Conservation (phyloP, 2,329 filamentous ascomycete species). For the Alternaria ethzedia region DNA sequence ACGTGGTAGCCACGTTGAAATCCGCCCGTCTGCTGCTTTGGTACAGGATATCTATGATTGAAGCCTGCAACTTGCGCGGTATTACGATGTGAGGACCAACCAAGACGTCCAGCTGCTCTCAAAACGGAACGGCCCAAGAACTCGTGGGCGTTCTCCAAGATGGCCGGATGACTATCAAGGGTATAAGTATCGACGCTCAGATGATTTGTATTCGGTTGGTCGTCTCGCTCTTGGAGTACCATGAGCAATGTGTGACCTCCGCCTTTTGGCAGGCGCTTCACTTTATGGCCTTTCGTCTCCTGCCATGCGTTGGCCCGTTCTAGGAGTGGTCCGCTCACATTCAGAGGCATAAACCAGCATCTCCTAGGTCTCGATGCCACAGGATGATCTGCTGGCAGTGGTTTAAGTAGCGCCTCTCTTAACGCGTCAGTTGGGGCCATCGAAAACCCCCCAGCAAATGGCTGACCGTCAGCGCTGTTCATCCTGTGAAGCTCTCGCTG, state of each 20-base stretch:
- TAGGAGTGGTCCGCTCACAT: neutral
- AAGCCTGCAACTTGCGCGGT: neutral
- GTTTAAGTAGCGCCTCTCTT: neutral
- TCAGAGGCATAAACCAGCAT: slow-evolving; percentile 18
- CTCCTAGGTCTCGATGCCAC: slow-evolving; percentile 5
- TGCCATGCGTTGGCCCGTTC: neutral
- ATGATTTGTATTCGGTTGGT: neutral
- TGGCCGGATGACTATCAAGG: neutral
- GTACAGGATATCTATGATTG: neutral
- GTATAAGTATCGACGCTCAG: neutral
- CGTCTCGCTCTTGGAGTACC: neutral
- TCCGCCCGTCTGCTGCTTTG: neutral
- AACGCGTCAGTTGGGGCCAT: neutral
- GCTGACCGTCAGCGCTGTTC: neutral
- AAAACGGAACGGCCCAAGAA: neutral
- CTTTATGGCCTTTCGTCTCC: neutral
- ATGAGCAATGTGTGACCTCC: neutral
- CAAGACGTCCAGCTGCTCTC: neutral
- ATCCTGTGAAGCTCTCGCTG: neutral
- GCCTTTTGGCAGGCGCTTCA: neutral
- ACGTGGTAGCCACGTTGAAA: slow-evolving; percentile 21
- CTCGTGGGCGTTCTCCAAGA: neutral
- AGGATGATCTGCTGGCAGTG: neutral
- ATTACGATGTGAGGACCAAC: neutral
- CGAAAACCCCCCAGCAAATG: slow-evolving; percentile 15